Evolutionary conservation across 306 rosid genomes (phyloP).

Genomic region (Vigna angularis): DNA sequence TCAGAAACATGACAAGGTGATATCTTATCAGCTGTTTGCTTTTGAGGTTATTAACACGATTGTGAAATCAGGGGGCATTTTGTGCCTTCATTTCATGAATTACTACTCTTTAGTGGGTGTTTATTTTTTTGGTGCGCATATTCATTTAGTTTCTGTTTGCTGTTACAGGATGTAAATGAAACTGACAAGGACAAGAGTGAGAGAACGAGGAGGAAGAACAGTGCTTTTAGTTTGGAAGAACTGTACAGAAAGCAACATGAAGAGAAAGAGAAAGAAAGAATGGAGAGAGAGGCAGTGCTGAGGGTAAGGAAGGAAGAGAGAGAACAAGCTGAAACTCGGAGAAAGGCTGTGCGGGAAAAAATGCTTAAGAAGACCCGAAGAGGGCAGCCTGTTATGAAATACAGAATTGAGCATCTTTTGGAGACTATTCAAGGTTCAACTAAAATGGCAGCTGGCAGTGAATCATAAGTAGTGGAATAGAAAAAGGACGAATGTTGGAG

Average conservation of each 20-base stretch:
- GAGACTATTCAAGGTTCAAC: conserved; percentile 66
- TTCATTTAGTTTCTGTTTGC: conserved; percentile 16
- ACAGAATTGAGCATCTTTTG: conserved; percentile 77
- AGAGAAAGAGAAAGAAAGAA: conserved; percentile 68
- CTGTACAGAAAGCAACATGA: conserved; percentile 63
- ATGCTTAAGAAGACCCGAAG: conserved; percentile 71
- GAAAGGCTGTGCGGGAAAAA: conserved; percentile 63
- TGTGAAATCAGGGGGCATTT: background rate
- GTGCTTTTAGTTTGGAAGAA: conserved; percentile 56
- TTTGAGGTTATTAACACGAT: background rate
- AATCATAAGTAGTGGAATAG: conserved; percentile 21
- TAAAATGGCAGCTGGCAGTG: conserved; percentile 35
- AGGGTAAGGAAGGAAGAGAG: conserved; percentile 61
- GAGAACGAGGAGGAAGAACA: conserved; percentile 48
- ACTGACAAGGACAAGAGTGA: conserved; percentile 32
- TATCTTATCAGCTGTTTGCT: conserved; percentile 15
- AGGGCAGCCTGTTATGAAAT: conserved; percentile 96
- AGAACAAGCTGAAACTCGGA: conserved; percentile 63
- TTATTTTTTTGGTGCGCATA: background rate
- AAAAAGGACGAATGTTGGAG: background rate
- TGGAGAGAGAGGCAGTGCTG: conserved; percentile 65
- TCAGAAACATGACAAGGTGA: conserved; percentile 55
- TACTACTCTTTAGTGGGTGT: background rate
- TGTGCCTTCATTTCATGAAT: background rate
- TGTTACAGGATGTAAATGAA: conserved; percentile 58